Conservation (phyloP, 345 rosid species). For the Mallotus nudiflorus region DNA sequence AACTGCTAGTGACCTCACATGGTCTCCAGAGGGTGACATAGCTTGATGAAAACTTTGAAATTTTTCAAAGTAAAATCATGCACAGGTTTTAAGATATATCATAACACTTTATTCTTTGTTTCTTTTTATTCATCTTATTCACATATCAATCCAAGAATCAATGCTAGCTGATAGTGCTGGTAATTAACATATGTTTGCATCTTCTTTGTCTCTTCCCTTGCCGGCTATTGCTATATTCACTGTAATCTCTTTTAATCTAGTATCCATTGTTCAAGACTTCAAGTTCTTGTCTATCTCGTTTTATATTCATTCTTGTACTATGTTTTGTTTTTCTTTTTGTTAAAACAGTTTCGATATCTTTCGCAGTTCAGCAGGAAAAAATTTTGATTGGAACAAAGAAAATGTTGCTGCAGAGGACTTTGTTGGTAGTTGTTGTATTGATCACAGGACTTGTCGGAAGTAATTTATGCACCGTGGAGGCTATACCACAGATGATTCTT, state of each 20-base stretch:
- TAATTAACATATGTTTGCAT: slow-evolving; percentile 15
- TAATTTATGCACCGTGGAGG: slow-evolving; percentile 24
- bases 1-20: too few relatives aligned
- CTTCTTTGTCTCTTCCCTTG: slow-evolving; percentile 4
- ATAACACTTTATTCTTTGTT: background rate
- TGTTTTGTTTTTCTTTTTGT: background rate
- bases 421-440: slow-evolving; percentile 22
- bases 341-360: slow-evolving; percentile 12
- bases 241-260: background rate
- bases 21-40: background rate
- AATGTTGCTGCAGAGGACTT: slow-evolving; percentile 32
- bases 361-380: slow-evolving; percentile 11
- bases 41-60: too few relatives aligned
- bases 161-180: slow-evolving; percentile 11
- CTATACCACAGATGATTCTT: slow-evolving; percentile 57
- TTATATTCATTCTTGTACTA: background rate
- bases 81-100: background rate
- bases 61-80: background rate
- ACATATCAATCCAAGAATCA: slow-evolving; percentile 12
- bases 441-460: slow-evolving; percentile 23
- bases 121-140: background rate
- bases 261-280: too few relatives aligned
- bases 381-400: slow-evolving; percentile 20
- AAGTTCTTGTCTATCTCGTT: background rate
- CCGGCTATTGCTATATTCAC: too few relatives aligned